Base-by-base conservation (phyloP, 768 basidiomycete species). In the Psilocybe cubensis region DNA sequence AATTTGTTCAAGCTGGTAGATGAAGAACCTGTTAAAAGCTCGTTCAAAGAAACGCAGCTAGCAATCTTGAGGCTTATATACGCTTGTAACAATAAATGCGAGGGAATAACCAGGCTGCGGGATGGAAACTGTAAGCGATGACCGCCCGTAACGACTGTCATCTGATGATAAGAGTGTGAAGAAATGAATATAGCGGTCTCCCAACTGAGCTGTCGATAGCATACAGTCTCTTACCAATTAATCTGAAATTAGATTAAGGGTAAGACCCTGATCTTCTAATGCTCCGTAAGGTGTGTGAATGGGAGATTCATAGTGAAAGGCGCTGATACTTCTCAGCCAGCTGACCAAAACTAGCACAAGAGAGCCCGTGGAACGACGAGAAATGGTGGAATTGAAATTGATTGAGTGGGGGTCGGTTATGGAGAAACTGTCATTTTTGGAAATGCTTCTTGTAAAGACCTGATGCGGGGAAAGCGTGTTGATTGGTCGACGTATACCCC, bases 131-230 rank as follows among this genome's bases (percentile, higher is more conserved):
- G 46, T 33, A 50, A 59, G 42, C 51, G 49, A 52, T 35, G 40
- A 54, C 55, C 48, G 53, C 49, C 57, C 57, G 54, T 50, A 56
- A 23, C n/a, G 52, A 52, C 50, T 58, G 65, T 66, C 65, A 66
- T 31, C 63, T 66, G 65, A 66, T 62, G 61, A 54, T 50, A 56
- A 54, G 49, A 62, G 62, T 62, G 65, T 52, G 64, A 66, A 62
- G 54, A 60, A 60, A 63, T 41, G 47, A 56, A 49, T 27, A 53
- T 46, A 54, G 41, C 31, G 38, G 31, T 46, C 44, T 23, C 48
- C 45, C 56, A 52, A 57, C 42, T 33, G 18, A 25, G 52, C 38
- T 49, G 49, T 59, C 45, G 35, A 42, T 58, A 56, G 56, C 41
- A 50, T 38, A 45, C 9, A n/a, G 50, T 56, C 43, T 49, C 57